phyloP scores from a whole-genome alignment of 1,139 yeast genomes.

The Meyerozyma carpophila region DNA sequence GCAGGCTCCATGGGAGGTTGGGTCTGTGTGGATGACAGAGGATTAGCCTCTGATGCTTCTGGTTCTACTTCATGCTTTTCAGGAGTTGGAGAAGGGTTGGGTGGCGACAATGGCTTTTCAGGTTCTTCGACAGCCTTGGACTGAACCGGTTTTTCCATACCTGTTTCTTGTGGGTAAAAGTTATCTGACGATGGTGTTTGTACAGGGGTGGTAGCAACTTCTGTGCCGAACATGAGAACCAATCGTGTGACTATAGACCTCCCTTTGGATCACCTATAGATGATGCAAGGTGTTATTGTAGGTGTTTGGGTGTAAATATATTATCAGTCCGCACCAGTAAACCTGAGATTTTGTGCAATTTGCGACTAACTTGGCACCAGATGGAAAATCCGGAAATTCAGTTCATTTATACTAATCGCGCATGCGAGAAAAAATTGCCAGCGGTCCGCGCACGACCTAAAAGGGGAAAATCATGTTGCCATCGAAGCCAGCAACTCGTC shows the following conservation, averaged over 20 bases:
- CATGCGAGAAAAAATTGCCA: conserved; percentile 2
- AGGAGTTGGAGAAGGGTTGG: conserved; percentile 42
- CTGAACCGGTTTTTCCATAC: conserved; percentile 3
- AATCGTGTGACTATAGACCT: background rate
- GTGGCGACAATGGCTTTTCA: conserved; percentile 41
- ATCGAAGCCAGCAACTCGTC: background rate
- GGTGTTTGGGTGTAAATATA: background rate
- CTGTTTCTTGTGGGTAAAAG: conserved; percentile 13
- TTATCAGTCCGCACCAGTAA: conserved; percentile 1
- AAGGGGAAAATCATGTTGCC: background rate
- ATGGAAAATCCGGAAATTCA: background rate
- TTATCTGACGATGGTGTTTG: conserved; percentile 37
- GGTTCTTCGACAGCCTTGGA: conserved; percentile 14
- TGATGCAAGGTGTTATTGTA: background rate
- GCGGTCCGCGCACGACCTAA: conserved; percentile 1
- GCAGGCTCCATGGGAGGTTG: conserved; percentile 45
- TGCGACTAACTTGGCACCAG: conserved; percentile 1
- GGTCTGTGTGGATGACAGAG: conserved; percentile 15
- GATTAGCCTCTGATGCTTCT: conserved; percentile 5
- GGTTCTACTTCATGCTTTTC: conserved; percentile 21
- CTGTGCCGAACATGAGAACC: conserved; percentile 12
- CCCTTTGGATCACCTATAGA: background rate
- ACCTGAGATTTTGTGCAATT: conserved; percentile 1
- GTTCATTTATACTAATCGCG: conserved; percentile 1
- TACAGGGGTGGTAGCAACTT: conserved; percentile 31